Conservation (phyloP, 768 basidiomycete species). For the Kondoa malvinella region DNA sequence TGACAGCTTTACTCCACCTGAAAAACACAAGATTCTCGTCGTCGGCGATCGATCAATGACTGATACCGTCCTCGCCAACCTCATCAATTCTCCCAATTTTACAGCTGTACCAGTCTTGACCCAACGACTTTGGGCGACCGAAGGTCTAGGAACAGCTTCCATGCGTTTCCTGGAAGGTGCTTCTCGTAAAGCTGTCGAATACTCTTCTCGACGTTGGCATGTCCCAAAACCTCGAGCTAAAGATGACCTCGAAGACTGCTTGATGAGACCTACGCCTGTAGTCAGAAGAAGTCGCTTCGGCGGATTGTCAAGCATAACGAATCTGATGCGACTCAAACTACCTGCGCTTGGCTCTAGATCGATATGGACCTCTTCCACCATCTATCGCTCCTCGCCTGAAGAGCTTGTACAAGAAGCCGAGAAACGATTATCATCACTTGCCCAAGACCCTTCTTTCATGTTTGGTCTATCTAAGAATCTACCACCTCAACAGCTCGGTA, state of each 20-base stretch:
- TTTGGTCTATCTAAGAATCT: not conserved
- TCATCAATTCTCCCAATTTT: slow-evolving; percentile 37
- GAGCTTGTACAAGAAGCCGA: not conserved
- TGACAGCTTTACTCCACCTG: not conserved
- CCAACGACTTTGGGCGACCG: slow-evolving; percentile 25
- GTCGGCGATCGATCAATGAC: slow-evolving; percentile 89
- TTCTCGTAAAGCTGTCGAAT: not conserved
- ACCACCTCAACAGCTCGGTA: not conserved
- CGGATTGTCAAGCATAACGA: not conserved
- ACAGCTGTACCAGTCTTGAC: slow-evolving; percentile 23
- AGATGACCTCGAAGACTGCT: not conserved
- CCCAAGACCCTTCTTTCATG: not conserved
- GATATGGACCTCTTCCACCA: not conserved
- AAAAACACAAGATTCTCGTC: slow-evolving; percentile 44
- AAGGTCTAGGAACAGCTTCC: slow-evolving; percentile 16
- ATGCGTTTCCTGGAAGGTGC: slow-evolving; percentile 16
- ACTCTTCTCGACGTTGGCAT: not conserved
- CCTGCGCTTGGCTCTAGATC: not conserved
- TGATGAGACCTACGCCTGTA: not conserved
- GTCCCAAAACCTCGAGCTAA: not conserved
- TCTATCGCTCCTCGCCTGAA: not conserved
- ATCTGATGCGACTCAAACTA: not conserved
- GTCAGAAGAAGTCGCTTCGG: not conserved
- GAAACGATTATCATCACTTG: not conserved
- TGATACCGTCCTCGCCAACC: slow-evolving; percentile 69